Percentiles rank a stretch among this genome's conserved stretches.
Conservation (phyloP, 2,329 filamentous ascomycete genomes). For the Pyrenochaeta sp. region DNA sequence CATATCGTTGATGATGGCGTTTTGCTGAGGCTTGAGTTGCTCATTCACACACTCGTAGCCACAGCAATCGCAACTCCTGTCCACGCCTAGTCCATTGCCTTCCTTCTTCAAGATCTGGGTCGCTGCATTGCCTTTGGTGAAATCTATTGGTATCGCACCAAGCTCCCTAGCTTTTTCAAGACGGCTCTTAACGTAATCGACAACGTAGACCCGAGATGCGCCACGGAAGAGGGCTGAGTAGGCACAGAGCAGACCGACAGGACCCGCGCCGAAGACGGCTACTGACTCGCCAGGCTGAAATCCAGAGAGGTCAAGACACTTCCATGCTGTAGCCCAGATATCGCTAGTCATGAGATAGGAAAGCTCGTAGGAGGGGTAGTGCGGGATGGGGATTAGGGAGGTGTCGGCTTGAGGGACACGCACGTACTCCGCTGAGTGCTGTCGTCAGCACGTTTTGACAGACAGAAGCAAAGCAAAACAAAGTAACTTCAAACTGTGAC, state of each 20-base stretch:
- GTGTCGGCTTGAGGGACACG: constrained; percentile 23
- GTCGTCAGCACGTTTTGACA: background rate
- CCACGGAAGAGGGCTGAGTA: constrained; percentile 47
- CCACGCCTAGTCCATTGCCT: constrained; percentile 11
- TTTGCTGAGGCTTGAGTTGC: constrained; percentile 24
- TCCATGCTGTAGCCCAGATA: constrained; percentile 40
- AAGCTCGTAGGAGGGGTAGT: constrained; percentile 1
- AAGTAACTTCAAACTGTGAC: too few relatives aligned
- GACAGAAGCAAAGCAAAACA: too few relatives aligned
- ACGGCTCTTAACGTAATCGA: constrained; percentile 31
- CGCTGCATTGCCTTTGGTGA: constrained; percentile 34
- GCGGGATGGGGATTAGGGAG: constrained; percentile 14
- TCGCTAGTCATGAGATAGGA: constrained; percentile 39
- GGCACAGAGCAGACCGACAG: constrained; percentile 42
- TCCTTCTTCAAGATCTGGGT: constrained; percentile 38
- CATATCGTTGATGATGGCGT: constrained; percentile 33
- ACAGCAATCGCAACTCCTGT: constrained; percentile 8
- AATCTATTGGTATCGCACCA: constrained; percentile 48
- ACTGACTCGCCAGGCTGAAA: constrained; percentile 37
- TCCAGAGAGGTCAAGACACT: constrained; percentile 24
- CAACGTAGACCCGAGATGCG: constrained; percentile 41
- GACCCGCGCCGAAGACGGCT: constrained; percentile 48
- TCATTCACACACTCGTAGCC: constrained; percentile 21
- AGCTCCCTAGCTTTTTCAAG: constrained; percentile 37
- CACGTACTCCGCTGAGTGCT: constrained; percentile 20